Evolutionary conservation across 257 asterid species (phyloP), one percentile per base, ranked within the genome.

Genomic region (Solanum appendiculatum): DNA sequence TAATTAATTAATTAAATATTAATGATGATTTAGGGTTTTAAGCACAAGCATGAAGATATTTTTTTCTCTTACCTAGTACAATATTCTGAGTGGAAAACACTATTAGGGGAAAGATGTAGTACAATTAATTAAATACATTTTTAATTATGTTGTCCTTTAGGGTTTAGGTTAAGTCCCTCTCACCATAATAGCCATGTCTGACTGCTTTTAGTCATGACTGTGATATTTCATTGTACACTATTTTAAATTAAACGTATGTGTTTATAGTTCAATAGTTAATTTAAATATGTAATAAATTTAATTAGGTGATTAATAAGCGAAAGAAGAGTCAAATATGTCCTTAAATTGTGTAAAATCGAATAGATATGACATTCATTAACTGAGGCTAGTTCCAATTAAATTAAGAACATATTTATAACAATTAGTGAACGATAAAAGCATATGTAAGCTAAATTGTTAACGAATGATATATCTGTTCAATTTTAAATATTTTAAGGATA

Each of bases 111-210:
- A 80, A 48, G 68, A 27, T 48, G 12, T 29, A 18, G 68, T 81
- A 48, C 68, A 18, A 18, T 2, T 46, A 81, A 48, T 81, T 81
- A 81, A 75, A 81, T 46, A 80, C 11, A 18, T 40, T 75, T 40
- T 75, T 75, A 23, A 75, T 73, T 16, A 78, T 27, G 33, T n/a
- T 9, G 68, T 80, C 27, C 85, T 46, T 80, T 25, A 87, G 88
- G 91, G 92, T 89, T 86, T 82, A 89, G 92, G 97, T 89, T 81
- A 92, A 90, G 98, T 95, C 98, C 90, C 93, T 94, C 93, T 94
- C 98, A 86, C 88, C 87, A 91, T 92, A 91, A 95, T 94, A 90
- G 92, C 95, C 88, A 85, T 89, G 93, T 89, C 94, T 92, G 92
- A 90, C 88, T 89, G 93, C 92, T 90, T 93, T 93, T 88, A 87